Evolutionary conservation across 768 basidiomycete species (phyloP).

Genomic region (Tulasnella sp.): DNA sequence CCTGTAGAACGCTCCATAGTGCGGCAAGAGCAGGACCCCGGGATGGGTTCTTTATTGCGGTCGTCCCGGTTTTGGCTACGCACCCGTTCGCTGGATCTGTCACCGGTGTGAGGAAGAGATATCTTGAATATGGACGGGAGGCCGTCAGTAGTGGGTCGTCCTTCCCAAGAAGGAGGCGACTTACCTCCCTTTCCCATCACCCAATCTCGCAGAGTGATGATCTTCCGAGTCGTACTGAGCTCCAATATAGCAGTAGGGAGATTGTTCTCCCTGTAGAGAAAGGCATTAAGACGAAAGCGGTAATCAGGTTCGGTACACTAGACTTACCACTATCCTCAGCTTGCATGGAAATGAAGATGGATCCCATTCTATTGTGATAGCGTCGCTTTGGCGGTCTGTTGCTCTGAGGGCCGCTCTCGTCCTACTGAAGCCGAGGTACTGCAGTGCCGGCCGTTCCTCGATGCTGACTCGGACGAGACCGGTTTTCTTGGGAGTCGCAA

Average conservation of each 20-base stretch:
- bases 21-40: not conserved
- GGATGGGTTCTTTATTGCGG: not conserved
- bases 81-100: not conserved
- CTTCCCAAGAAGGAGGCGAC: too few relatives aligned
- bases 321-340: not conserved
- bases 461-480: too few relatives aligned
- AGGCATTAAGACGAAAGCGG: not conserved
- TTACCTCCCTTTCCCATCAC: too few relatives aligned
- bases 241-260: too few relatives aligned
- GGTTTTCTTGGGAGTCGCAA: too few relatives aligned
- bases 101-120: not conserved
- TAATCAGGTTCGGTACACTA: not conserved
- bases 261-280: too few relatives aligned
- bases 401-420: too few relatives aligned
- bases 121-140: too few relatives aligned
- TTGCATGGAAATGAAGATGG: not conserved
- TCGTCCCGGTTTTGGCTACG: not conserved
- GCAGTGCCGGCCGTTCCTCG: not conserved
- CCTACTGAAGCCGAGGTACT: too few relatives aligned
- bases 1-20: not conserved
- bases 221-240: too few relatives aligned
- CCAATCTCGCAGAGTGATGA: too few relatives aligned
- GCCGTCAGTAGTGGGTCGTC: too few relatives aligned
- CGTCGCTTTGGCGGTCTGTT: not conserved
- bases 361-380: not conserved